Evolutionary conservation across 768 basidiomycete species (phyloP).

Genomic region (Phylloporus arenicola): DNA sequence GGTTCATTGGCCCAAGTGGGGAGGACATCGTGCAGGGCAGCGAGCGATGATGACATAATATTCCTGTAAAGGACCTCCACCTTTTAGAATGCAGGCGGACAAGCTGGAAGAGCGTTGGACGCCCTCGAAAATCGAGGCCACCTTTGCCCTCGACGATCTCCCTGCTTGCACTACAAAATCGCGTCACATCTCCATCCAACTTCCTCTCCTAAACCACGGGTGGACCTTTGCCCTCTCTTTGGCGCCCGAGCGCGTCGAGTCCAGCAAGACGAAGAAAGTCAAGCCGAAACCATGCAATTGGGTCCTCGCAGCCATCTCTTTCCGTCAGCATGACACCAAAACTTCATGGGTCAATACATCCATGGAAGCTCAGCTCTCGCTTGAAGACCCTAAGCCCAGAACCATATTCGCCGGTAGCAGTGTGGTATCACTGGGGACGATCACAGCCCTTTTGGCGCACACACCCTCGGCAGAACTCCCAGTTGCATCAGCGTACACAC

Average conservation of each 20-base stretch:
- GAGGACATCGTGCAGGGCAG: conserved; percentile 25
- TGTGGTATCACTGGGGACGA: not conserved
- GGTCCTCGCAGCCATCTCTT: conserved; percentile 7
- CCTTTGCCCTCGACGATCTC: not conserved
- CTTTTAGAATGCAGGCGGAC: not conserved
- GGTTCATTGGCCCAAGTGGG: conserved; percentile 12
- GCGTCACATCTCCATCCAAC: not conserved
- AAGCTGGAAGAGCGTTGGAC: conserved; percentile 15
- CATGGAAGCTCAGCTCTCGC: conserved; percentile 7
- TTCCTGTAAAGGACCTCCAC: conserved; percentile 3
- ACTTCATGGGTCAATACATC: conserved; percentile 13
- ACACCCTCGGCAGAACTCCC: not conserved
- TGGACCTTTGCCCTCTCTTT: conserved; percentile 16
- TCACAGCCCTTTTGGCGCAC: conserved; percentile 3
- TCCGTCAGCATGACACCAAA: not conserved
- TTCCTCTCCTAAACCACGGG: conserved; percentile 10
- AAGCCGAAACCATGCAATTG: not conserved
- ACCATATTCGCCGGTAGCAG: too few relatives aligned
- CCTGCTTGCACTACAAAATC: not conserved
- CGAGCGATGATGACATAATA: conserved; percentile 21
- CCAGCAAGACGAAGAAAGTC: not conserved
- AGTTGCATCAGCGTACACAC: not conserved
- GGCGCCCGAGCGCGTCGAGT: not conserved
- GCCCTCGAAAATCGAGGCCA: conserved; percentile 5
- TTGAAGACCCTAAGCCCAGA: not conserved